Evolutionary conservation across 78 protist genomes (phyloP), one percentile per base, ranked within the genome.

Genomic region (Pelomyxa schiedti): DNA sequence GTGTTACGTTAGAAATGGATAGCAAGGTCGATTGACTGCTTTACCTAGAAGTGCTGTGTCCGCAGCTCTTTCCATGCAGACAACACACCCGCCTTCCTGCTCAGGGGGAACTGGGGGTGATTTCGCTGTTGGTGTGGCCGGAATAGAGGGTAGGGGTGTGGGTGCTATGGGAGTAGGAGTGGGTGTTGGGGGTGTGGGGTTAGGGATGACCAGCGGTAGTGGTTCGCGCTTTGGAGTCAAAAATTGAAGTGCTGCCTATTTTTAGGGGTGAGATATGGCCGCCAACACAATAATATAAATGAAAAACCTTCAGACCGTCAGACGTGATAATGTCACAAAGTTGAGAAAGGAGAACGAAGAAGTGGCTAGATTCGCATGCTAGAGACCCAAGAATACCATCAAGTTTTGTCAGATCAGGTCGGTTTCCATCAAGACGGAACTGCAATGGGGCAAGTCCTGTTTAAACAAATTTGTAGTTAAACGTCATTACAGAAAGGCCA

Each of bases 361-460:
- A 66, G 29, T n/a, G 29, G 24, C 64, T 30, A 9, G 70, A n/a
- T 66, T 66, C 70, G 28, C 64, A 66, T 8, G 83, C 77, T 3
- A 80, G 2, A 24, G 0, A 8, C 22, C 43, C 74, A 22, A 71
- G 75, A 16, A 71, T 6, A 2, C 67, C 2, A 42, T 71, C 75
- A 28, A 71, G n/a, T 58, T 71, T 71, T 5, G 66, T 42, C 29
- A 71, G 75, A 9, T 71, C 75, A 37, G 75, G 75, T 24, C 66
- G 2, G 75, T 3, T 1, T n/a, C 67, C 75, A 24, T 71, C 75
- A 24, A 71, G 75, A 35, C 7, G 3, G 75, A 71, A 42, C 65
- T 42, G 75, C 26, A 47, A 4, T 3, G 26, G 32, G n/a, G 16
- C 58, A 47, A 47, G 32, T n/a, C n/a, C n/a, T n/a, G n/a, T n/a